Conservation (phyloP, 1,139 yeast genomes). For the Taphrina deformans region DNA sequence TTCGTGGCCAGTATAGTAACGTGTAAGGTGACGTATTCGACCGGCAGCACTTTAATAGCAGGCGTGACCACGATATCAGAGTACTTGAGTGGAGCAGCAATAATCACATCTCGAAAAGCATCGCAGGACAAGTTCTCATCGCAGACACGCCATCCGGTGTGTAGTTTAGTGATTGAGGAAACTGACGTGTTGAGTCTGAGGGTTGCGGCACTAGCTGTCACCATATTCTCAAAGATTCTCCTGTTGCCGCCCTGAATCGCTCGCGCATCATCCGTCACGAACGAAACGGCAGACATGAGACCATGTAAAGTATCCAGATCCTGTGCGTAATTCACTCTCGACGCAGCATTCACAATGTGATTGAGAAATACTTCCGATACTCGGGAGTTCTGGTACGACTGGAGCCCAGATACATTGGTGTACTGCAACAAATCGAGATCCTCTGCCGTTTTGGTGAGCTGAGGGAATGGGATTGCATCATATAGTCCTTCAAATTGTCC, state of each 20-base stretch:
- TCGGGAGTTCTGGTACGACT: constrained; percentile 28
- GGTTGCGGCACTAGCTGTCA: constrained; percentile 46
- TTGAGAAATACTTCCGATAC: constrained; percentile 39
- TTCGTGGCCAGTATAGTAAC: constrained; percentile 44
- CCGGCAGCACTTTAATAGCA: constrained; percentile 36
- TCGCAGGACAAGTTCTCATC: not conserved
- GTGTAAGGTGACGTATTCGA: constrained; percentile 45
- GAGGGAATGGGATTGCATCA: constrained; percentile 44
- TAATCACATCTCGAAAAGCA: constrained; percentile 49
- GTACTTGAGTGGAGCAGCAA: constrained; percentile 50
- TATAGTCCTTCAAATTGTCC: not conserved
- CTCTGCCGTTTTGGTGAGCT: constrained; percentile 39
- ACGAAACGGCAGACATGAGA: constrained; percentile 48
- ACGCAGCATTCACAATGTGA: constrained; percentile 48
- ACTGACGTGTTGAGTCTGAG: constrained; percentile 44
- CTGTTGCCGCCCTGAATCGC: constrained; percentile 51
- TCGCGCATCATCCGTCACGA: constrained; percentile 46
- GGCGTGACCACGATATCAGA: constrained; percentile 41
- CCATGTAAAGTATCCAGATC: constrained; percentile 48
- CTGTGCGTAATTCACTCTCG: constrained; percentile 51
- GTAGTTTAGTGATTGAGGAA: constrained; percentile 36
- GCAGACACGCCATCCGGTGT: constrained; percentile 41
- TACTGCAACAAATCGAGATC: constrained; percentile 42
- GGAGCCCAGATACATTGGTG: constrained; percentile 43
- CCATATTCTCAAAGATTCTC: constrained; percentile 48